phyloP scores from a whole-genome alignment of 2,329 filamentous ascomycete genomes.

The Chrysosphaeria jannelii region DNA sequence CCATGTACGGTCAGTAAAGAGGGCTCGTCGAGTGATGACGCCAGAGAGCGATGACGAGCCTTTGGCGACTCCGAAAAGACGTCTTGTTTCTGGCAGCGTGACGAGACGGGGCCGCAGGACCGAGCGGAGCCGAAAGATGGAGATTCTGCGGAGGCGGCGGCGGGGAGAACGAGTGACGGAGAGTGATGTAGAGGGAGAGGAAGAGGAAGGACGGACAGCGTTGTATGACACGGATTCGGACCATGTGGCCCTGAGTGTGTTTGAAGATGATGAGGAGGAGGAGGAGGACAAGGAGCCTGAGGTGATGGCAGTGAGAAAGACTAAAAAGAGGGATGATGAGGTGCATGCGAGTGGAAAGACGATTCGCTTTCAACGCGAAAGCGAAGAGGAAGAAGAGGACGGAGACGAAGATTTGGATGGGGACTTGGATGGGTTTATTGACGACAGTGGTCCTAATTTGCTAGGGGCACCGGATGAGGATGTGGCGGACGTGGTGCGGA shows the following conservation, averaged over 20 bases:
- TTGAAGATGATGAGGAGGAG: conserved; percentile 9
- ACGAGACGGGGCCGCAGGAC: conserved; percentile 4
- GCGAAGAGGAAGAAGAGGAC: conserved; percentile 3
- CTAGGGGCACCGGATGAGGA: conserved; percentile 17
- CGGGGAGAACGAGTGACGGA: conserved; percentile 7
- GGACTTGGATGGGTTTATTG: conserved; percentile 27
- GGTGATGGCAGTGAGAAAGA: conserved; percentile 1
- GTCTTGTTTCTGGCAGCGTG: conserved; percentile 1
- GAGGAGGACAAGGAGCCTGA: conserved; percentile 1
- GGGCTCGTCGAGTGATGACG: background rate
- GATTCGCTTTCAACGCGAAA: conserved; percentile 1
- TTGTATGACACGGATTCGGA: conserved; percentile 9
- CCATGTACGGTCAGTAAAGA: background rate
- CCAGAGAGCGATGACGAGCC: background rate
- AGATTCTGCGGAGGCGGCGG: conserved; percentile 8
- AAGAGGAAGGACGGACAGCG: conserved; percentile 3
- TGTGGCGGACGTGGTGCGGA: conserved; percentile 10
- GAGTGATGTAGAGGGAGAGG: conserved; percentile 3
- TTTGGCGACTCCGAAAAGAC: background rate
- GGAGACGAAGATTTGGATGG: conserved; percentile 2
- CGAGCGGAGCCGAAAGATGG: conserved; percentile 6
- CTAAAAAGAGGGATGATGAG: background rate
- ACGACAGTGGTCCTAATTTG: conserved; percentile 12
- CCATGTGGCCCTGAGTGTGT: conserved; percentile 7
- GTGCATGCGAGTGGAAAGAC: background rate